Evolutionary conservation across 352 stramenopile genomes (phyloP), one percentile per base, ranked within the genome.

Genomic region (Phytophthora pluvialis): DNA sequence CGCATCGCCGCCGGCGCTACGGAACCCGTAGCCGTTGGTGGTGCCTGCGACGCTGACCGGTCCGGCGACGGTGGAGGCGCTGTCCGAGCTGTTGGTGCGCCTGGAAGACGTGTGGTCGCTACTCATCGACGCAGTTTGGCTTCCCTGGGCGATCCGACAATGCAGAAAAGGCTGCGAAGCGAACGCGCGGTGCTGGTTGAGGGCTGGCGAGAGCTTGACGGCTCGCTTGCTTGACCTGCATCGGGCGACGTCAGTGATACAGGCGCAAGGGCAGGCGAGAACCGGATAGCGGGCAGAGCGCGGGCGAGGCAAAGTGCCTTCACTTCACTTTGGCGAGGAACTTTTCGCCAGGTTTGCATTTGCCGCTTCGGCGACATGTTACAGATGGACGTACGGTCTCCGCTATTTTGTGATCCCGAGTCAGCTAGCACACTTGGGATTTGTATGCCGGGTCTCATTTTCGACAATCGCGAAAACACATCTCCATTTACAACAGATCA

Each of bases 21-120:
- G 80, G 67, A 75, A 89, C 42, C 70, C 75, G 28, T 80, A 78
- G 67, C 75, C 75, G 47, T 81, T 81, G 38, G 72, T 77, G 38
- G 72, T 65, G 59, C 73, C 72, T 13, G 72, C 60, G 47, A 83
- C 55, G 51, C 73, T 77, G 44, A 81, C 59, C 8, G 65, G 55
- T 2, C 52, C 57, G 16, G 58, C 36, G 4, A 68, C 59, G 31
- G 55, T 69, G 42, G 58, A 68, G 21, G 60, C 60, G 10, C 69
- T 80, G 43, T 65, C 69, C 29, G 73, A 81, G 61, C 61, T 74
- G 16, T 62, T 65, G 47, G 66, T 70, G 38, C 66, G 60, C 33
- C 65, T 55, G n/a, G 59, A 64, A 18, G 65, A 64, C 21, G 56
- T 46, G 52, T 66, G 60, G 39, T 29, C 66, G 21, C 60, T 62